phyloP scores from a whole-genome alignment of 495 filamentous ascomycete genomes.

The Hypomontagnella monticulosa region DNA sequence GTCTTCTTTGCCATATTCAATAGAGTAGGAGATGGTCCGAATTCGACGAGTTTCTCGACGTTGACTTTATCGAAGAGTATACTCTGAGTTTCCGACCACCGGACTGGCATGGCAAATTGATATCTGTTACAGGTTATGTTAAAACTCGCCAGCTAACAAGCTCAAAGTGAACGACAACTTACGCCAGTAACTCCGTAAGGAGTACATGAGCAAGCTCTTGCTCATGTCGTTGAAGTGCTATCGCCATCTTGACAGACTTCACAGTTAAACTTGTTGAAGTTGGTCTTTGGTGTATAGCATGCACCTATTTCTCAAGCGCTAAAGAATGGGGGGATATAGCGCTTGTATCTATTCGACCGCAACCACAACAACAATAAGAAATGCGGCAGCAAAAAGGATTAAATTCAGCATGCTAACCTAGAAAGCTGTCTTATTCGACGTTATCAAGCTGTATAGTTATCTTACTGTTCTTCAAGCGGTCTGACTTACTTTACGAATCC shows the following conservation, averaged over 20 bases:
- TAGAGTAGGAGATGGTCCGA: constrained; percentile 86
- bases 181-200: constrained; percentile 88
- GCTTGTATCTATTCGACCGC: not conserved
- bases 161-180: constrained; percentile 44
- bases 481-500: constrained; percentile 1
- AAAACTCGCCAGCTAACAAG: not conserved
- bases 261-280: not conserved
- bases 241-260: constrained; percentile 18
- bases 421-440: not conserved
- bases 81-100: constrained; percentile 95
- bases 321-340: not conserved
- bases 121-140: constrained; percentile 31
- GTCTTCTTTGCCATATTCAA: constrained; percentile 90
- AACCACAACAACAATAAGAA: not conserved
- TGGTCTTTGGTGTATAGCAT: not conserved
- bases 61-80: constrained; percentile 85
- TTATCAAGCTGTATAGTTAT: constrained; percentile 12
- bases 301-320: not conserved
- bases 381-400: not conserved
- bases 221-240: constrained; percentile 55
- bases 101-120: constrained; percentile 88
- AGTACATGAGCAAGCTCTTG: constrained; percentile 90
- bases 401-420: not conserved
- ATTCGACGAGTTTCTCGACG: constrained; percentile 87
- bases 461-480: constrained; percentile 18